Evolutionary conservation across 225 moss, liverwort and hornwort genomes (phyloP).

Genomic region (Polytrichum commune): DNA sequence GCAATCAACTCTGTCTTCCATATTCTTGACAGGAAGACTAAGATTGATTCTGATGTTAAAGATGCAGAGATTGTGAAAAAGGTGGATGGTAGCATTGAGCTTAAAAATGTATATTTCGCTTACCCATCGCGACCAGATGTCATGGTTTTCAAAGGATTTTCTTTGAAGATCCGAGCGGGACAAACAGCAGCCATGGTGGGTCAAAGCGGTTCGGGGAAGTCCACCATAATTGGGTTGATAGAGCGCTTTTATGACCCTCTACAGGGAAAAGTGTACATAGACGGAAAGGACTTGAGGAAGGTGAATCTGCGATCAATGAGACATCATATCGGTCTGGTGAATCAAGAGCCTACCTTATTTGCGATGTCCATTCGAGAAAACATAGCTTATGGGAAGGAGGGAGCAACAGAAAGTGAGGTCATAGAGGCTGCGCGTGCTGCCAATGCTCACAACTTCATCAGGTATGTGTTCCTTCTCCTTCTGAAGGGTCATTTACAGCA

Average conservation of each 20-base stretch:
- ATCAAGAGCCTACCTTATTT: slow-evolving; percentile 70
- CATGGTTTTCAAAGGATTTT: slow-evolving; percentile 61
- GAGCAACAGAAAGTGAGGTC: slow-evolving; percentile 57
- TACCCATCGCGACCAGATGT: slow-evolving; percentile 73
- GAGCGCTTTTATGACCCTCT: slow-evolving; percentile 76
- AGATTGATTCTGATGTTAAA: slow-evolving; percentile 53
- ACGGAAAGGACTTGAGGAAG: slow-evolving; percentile 52
- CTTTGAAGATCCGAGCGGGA: slow-evolving; percentile 62
- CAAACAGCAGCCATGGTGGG: slow-evolving; percentile 78
- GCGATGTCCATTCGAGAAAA: slow-evolving; percentile 71
- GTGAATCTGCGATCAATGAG: slow-evolving; percentile 61
- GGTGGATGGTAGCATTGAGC: slow-evolving; percentile 62
- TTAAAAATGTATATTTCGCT: slow-evolving; percentile 60
- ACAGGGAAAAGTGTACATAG: slow-evolving; percentile 46
- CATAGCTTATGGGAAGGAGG: slow-evolving; percentile 66
- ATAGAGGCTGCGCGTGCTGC: slow-evolving; percentile 58
- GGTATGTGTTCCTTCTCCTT: slow-evolving; percentile 14
- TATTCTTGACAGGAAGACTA: slow-evolving; percentile 58
- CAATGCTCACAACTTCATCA: slow-evolving; percentile 73
- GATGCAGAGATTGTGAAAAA: slow-evolving; percentile 30
- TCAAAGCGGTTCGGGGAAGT: slow-evolving; percentile 87
- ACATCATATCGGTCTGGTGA: slow-evolving; percentile 55
- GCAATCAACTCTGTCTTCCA: slow-evolving; percentile 72
- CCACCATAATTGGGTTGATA: slow-evolving; percentile 76
- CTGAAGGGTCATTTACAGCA: no score